Evolutionary conservation across 495 filamentous ascomycete species (phyloP).

Genomic region (Hypoxylon lienhwacheense): DNA sequence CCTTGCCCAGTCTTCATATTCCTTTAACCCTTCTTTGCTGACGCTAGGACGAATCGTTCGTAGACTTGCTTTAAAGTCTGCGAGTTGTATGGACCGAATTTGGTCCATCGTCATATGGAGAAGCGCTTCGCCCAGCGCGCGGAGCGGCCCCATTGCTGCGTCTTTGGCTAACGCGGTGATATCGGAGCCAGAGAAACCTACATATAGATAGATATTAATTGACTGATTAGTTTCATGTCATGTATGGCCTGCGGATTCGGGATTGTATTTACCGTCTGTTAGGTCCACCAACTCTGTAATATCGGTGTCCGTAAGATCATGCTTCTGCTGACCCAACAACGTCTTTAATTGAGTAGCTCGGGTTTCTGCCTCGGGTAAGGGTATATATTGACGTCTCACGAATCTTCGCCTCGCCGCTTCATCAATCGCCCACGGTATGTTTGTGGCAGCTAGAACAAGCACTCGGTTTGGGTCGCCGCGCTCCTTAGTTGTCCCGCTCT

Average conservation of each 20-base stretch:
- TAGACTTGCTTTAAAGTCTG: constrained; percentile 85
- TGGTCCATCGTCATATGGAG: constrained; percentile 91
- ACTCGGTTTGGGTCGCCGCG: constrained; percentile 88
- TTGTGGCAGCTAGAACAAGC: constrained; percentile 92
- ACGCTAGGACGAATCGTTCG: constrained; percentile 89
- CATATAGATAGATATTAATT: too few species aligned
- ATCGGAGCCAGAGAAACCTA: constrained; percentile 95
- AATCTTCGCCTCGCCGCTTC: constrained; percentile 92
- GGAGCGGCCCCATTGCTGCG: constrained; percentile 94
- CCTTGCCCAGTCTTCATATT: constrained; percentile 92
- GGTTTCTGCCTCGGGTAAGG: constrained; percentile 81
- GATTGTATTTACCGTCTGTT: constrained; percentile 71
- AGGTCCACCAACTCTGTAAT: constrained; percentile 74
- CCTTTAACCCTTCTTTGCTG: constrained; percentile 74
- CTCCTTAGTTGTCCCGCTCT: constrained; percentile 52
- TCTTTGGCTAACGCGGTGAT: constrained; percentile 98
- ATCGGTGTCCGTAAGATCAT: constrained; percentile 72
- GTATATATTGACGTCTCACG: constrained; percentile 94
- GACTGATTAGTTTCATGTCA: constrained; percentile 5
- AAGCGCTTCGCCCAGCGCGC: constrained; percentile 86
- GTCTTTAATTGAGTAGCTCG: constrained; percentile 74
- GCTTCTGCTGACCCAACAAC: constrained; percentile 83
- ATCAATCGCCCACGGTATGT: constrained; percentile 97
- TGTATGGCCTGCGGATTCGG: neutral
- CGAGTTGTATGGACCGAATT: constrained; percentile 80